Evolutionary conservation across 257 asterid genomes (phyloP), one percentile per base, ranked within the genome.

Genomic region (Scutellaria minor): DNA sequence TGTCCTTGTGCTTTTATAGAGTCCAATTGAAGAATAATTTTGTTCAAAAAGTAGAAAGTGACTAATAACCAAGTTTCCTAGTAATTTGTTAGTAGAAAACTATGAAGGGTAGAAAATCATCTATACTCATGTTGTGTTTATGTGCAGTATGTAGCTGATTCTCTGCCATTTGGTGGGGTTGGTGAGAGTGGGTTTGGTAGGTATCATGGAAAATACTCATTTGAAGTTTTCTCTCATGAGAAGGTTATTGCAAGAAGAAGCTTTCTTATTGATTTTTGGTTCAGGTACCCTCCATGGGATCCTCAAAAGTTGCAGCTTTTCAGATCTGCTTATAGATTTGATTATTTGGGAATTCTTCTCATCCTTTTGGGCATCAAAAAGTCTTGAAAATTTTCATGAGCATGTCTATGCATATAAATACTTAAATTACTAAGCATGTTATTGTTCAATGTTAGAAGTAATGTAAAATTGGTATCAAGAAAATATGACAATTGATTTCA

Each of bases 261-360:
- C 56, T 83, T 55, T 18, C 79, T 88, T 0, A 18, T 79, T 0
- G 97, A 92, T 71, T 85, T 92, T 47, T 88, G 95, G 97, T 90
- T 90, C 84, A 83, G 98, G 81, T 92, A 92, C 77, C 97, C 98
- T 15, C 98, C 97, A 18, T 92, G 98, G 98, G 81, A 68, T 71
- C 31, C 75, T 9, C 61, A 84, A 5, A 88, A 78, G 78, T 40
- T 90, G 74, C 82, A 76, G 66, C 78, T 93, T 65, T 76, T 93
- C 37, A 83, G 75, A 76, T 64, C 76, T 48, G 93, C 78, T 22
- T 93, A 79, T 59, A 70, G 76, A 60, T 87, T 18, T 71, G 83
- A 90, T 82, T 90, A 93, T 75, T 55, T 90, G 37, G 80, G 84
- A 52, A 5, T 93, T 57, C 66, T 83, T 56, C 95, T 93, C 77